Conservation (phyloP, 129 eudicot genomes). For the Tagetes erecta region DNA sequence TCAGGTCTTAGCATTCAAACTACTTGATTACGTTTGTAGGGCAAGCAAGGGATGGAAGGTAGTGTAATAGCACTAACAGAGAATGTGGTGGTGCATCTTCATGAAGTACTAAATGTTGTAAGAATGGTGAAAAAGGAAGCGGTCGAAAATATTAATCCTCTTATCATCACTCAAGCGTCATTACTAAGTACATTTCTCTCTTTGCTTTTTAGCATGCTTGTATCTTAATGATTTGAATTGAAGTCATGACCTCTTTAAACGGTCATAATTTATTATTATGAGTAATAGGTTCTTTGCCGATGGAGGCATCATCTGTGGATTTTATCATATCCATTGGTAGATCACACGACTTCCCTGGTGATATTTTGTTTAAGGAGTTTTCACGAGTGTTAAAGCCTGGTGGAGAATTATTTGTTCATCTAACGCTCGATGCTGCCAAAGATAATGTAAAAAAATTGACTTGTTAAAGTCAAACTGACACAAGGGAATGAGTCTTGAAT, state of each 20-base stretch:
- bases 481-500: neutral
- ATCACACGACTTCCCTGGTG: constrained; percentile 55
- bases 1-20: neutral
- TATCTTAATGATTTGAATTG: constrained; percentile 4
- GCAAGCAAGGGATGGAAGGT: constrained; percentile 33
- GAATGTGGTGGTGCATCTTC: constrained; percentile 43
- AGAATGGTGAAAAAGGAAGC: constrained; percentile 45
- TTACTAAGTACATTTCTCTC: constrained; percentile 41
- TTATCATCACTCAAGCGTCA: constrained; percentile 64
- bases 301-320: constrained; percentile 62
- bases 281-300: constrained; percentile 48
- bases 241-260: neutral
- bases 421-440: constrained; percentile 20
- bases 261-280: neutral
- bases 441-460: constrained; percentile 32
- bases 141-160: constrained; percentile 43
- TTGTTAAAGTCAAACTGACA: neutral
- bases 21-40: constrained; percentile 29
- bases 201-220: neutral
- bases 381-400: constrained; percentile 66
- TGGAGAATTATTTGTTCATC: constrained; percentile 50
- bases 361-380: constrained; percentile 45
- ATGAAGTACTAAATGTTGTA: constrained; percentile 43
- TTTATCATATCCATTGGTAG: constrained; percentile 41
- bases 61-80: constrained; percentile 57